These are phyloP conservation scores for Tuber borchii DNA, from an alignment of 495 filamentous ascomycete genomes.

Conservation along the genomic window DNA sequence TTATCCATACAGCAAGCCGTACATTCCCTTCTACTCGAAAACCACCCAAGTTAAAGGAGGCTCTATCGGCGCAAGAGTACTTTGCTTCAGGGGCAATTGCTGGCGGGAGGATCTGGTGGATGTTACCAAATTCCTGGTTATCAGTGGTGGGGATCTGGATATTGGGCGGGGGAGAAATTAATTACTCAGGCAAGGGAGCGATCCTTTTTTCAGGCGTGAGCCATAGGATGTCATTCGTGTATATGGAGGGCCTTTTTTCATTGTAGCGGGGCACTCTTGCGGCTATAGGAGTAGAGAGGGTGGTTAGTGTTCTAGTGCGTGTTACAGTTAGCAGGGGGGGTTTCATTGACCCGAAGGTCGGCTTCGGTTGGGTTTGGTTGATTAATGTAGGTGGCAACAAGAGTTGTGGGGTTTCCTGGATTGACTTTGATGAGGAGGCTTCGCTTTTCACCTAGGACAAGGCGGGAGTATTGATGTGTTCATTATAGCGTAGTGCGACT, in stretches of 20 bases:
- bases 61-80: slow-evolving; percentile 81
- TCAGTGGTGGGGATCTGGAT: slow-evolving; percentile 89
- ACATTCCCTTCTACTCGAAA: slow-evolving; percentile 40
- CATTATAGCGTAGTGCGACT: too few relatives aligned
- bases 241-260: slow-evolving; percentile 3
- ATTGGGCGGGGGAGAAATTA: slow-evolving; percentile 98
- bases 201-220: slow-evolving; percentile 20
- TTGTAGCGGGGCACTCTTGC: too few relatives aligned
- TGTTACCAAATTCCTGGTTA: slow-evolving; percentile 97
- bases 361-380: too few relatives aligned
- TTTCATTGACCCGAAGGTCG: too few relatives aligned
- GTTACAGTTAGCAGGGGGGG: too few relatives aligned
- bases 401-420: too few relatives aligned
- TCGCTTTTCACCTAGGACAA: too few relatives aligned
- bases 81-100: slow-evolving; percentile 77
- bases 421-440: too few relatives aligned
- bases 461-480: too few relatives aligned
- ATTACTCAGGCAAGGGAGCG: slow-evolving; percentile 75
- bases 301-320: too few relatives aligned
- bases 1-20: slow-evolving; percentile 37
- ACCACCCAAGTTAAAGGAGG: slow-evolving; percentile 50
- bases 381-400: too few relatives aligned
- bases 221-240: slow-evolving; percentile 32
- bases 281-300: too few relatives aligned
- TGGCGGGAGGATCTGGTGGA: slow-evolving; percentile 66